Evolutionary conservation across 805 yeast genomes (phyloP).

Genomic region (Teunomyces cretensis): DNA sequence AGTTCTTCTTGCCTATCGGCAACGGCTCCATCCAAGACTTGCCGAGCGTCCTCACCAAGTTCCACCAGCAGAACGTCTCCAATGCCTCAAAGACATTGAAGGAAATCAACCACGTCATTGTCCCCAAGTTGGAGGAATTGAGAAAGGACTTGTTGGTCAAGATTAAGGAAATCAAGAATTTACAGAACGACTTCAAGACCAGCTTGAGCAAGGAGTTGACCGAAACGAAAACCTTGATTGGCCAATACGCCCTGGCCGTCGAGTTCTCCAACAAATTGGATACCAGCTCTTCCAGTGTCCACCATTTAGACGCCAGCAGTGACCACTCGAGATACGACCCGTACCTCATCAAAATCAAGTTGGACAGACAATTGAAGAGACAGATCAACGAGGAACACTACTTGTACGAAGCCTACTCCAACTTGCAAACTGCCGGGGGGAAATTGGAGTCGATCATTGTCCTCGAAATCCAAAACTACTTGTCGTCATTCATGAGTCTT

Average conservation of each 20-base stretch:
- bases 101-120: constrained; percentile 46
- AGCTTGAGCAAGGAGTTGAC: constrained; percentile 60
- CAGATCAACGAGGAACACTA: constrained; percentile 84
- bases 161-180: constrained; percentile 80
- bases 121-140: constrained; percentile 57
- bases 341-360: constrained; percentile 62
- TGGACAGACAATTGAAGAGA: constrained; percentile 75
- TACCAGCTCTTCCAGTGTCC: constrained; percentile 1
- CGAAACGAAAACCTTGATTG: constrained; percentile 40
- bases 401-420: constrained; percentile 83
- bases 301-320: constrained; percentile 29
- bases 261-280: constrained; percentile 57
- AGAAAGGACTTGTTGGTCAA: constrained; percentile 75
- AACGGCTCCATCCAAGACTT: constrained; percentile 80
- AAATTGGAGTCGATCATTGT: constrained; percentile 86
- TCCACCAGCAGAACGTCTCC: constrained; percentile 43
- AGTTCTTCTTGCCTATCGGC: constrained; percentile 74
- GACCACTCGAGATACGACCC: constrained; percentile 69
- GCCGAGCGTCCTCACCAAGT: constrained; percentile 61
- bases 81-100: constrained; percentile 44
- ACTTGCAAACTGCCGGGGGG: constrained; percentile 83
- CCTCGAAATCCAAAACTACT: constrained; percentile 79
- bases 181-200: constrained; percentile 83
- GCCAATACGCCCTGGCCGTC: constrained; percentile 56
- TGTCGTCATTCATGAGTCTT: constrained; percentile 68